Evolutionary conservation across 192 early-diverging fungal genomes (phyloP), one percentile per base, ranked within the genome.

Genomic region (Gaertneriomyces sp.): DNA sequence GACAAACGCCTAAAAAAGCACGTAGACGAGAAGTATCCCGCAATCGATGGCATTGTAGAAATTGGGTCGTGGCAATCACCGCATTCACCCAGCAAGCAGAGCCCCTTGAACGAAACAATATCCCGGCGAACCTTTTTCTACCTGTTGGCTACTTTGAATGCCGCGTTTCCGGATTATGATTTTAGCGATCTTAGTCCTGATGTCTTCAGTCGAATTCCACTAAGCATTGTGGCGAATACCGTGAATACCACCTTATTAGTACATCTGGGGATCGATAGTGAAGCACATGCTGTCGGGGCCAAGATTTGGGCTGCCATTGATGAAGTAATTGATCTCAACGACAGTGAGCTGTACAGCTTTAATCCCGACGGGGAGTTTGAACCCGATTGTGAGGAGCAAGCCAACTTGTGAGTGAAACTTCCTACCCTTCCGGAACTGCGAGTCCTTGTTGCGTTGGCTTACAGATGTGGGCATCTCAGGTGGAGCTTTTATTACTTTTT

Each of bases 401-500:
- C 88, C 12, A 89, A 86, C 17, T 78, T 94, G 84, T 91, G 78
- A 78, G 82, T 80, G 19, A 45, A 25, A 6, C 12, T 41, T 33
- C 8, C n/a, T 20, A 16, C 40, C 33, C 38, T 43, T 63, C 8
- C 51, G 16, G 12, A 17, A 44, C 42, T 25, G 41, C 42, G 70
- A 42, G 45, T 57, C 5, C 56, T 12, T 42, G 42, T 42, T 11
- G 16, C 39, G 5, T 11, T 25, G 9, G 9, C 38, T 12, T 14
- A 25, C 44, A 16, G 9, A 33, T 17, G 4, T 60, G 7, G 64
- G 49, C 40, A 49, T 61, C 46, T 38, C 65, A 93, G 91, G 50
- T 95, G 92, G 94, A 91, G 91, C 39, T 91, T 96, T 75, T 93
- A 98, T 84, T 94, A 93, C 83, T 97, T 98, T 70, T 97, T 98